Conservation (phyloP, 371 early-diverging fungal species). For the Parasitella parasitica region DNA sequence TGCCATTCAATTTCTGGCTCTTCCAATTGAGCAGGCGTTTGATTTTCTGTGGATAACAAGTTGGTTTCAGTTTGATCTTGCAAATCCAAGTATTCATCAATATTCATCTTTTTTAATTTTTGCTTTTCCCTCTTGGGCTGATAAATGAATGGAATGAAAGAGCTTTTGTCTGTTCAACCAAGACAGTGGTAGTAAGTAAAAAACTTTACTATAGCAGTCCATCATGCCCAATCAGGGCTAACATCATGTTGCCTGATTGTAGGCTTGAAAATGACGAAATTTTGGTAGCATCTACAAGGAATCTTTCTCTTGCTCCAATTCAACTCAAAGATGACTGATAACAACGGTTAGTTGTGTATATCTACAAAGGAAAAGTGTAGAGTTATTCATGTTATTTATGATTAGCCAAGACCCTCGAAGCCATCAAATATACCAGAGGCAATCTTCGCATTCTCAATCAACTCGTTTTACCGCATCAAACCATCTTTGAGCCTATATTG, state of each 20-base stretch:
- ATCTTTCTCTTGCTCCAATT: neutral
- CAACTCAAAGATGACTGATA: neutral
- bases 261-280: neutral
- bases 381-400: neutral
- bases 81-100: slow-evolving; percentile 31
- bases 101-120: slow-evolving; percentile 20
- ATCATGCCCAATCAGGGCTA: neutral
- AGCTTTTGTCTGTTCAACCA: neutral
- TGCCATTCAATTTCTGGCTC: slow-evolving; percentile 18
- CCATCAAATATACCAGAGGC: slow-evolving; percentile 75
- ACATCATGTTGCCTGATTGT: neutral
- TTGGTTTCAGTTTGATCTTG: slow-evolving; percentile 20
- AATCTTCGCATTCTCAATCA: slow-evolving; percentile 85
- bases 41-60: slow-evolving; percentile 18
- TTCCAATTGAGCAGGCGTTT: neutral
- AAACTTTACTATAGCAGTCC: neutral
- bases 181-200: too few relatives aligned
- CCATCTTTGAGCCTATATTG: slow-evolving; percentile 71
- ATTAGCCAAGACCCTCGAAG: slow-evolving; percentile 61
- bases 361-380: neutral
- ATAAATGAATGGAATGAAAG: too few relatives aligned
- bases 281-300: neutral
- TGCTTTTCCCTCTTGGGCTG: too few relatives aligned
- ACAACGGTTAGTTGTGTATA: neutral
- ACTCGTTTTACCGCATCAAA: slow-evolving; percentile 86